A percentile compares a stretch with the other conserved stretches of the same genome.
Conservation (phyloP, 305 asterid genomes). For the Fraxinus paxiana region DNA sequence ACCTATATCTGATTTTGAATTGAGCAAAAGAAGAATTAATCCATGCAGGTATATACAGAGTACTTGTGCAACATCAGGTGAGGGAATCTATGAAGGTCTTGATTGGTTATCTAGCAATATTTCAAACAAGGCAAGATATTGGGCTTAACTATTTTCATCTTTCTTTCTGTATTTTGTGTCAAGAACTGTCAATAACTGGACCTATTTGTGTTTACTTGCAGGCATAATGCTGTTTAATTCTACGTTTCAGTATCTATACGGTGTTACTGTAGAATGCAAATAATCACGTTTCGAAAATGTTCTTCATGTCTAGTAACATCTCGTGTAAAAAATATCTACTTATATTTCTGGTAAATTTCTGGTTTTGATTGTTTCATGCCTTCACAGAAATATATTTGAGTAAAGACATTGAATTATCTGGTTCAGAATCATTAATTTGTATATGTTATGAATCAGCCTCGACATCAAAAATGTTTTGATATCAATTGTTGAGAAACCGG, state of each 20-base stretch:
- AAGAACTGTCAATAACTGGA: background rate
- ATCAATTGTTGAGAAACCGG: too few relatives aligned
- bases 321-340: background rate
- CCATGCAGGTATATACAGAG: constrained; percentile 44
- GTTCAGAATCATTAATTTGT: too few relatives aligned
- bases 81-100: constrained; percentile 57
- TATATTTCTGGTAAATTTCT: background rate
- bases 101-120: constrained; percentile 49
- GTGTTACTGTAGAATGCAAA: background rate
- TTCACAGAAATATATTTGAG: background rate
- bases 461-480: too few relatives aligned
- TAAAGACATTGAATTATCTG: background rate
- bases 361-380: background rate
- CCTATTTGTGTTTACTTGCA: background rate
- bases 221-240: background rate
- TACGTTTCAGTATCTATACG: background rate
- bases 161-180: background rate
- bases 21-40: background rate
- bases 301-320: background rate
- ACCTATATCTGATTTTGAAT: background rate
- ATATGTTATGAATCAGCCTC: too few relatives aligned
- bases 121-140: constrained; percentile 32
- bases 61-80: constrained; percentile 48
- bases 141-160: background rate
- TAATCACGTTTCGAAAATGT: background rate